phyloP scores from a whole-genome alignment of 352 stramenopile genomes.

The Phytopythium oedochilum region DNA sequence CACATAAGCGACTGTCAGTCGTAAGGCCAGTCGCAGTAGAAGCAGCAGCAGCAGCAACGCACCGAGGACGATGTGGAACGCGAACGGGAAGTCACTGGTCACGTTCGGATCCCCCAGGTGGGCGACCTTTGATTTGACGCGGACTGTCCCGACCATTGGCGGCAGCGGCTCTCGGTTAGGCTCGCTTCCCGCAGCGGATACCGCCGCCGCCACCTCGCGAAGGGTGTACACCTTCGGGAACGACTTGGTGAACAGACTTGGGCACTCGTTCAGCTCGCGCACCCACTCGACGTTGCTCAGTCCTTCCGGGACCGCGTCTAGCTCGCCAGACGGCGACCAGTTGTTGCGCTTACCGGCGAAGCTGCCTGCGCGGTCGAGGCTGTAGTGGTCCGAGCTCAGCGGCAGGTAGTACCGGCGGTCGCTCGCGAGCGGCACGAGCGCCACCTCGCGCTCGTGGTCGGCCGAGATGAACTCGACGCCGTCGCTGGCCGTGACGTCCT shows the following conservation, averaged over 20 bases:
- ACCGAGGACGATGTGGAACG: conserved; percentile 63
- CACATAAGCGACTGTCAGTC: background rate
- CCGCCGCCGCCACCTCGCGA: background rate
- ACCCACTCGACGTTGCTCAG: conserved; percentile 15
- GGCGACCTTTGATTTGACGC: conserved; percentile 49
- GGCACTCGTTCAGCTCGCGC: conserved; percentile 13
- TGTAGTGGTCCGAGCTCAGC: conserved; percentile 45
- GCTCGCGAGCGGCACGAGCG: conserved; percentile 37
- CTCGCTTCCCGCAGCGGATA: background rate
- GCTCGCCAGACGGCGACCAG: conserved; percentile 24
- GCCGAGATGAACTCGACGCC: conserved; percentile 36
- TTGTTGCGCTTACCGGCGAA: conserved; percentile 20
- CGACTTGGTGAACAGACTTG: conserved; percentile 15
- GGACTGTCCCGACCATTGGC: conserved; percentile 46
- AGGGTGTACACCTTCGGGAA: background rate
- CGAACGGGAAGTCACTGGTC: conserved; percentile 54
- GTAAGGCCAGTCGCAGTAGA: background rate
- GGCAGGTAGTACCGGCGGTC: conserved; percentile 54
- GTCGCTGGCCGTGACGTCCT: background rate
- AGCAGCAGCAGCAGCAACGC: background rate
- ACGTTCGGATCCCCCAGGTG: conserved; percentile 38
- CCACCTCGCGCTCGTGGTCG: conserved; percentile 31
- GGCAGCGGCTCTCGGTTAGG: conserved; percentile 2
- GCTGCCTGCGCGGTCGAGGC: conserved; percentile 32
- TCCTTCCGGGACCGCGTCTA: conserved; percentile 6